Evolutionary conservation across 495 filamentous ascomycete genomes (phyloP), one percentile per base, ranked within the genome.

Genomic region (Aspergillus conjunctus): DNA sequence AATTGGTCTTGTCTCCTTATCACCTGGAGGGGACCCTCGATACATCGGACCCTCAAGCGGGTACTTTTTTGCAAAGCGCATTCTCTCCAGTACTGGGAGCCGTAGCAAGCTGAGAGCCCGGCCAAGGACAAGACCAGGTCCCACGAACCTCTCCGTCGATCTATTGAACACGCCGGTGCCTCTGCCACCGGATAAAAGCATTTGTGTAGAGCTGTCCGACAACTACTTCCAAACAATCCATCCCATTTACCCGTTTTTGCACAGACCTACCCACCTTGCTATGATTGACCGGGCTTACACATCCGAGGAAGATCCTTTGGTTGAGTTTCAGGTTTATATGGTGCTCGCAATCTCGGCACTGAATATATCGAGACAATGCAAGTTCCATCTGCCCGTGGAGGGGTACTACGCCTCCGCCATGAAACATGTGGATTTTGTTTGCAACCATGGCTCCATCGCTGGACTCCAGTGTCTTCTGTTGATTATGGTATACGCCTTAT

Each of bases 401-500:
- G 70, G 76, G 0, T 81, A 79, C 54, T 77, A 75, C 37, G 70
- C 74, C n/a, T 68, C 76, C 15, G 78, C 78, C 2, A 76, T 77
- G 60, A 61, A 71, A n/a, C 67, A 73, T 50, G 69, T 76, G 12
- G 70, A 75, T 21, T 58, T 70, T 20, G 66, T 74, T 3, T 77
- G 71, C 57, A 59, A 66, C 7, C 74, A 79, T 39, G 73, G 71
- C 8, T 74, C 76, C 7, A 46, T 79, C 7, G 64, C 72, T 39
- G 74, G 73, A 20, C 60, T 81, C 2, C 78, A 81, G 57, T 73
- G 73, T 58, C 53, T 78, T 3, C 61, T 80, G 9, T 65, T 80
- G 21, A 67, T 82, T 5, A 78, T 79, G 65, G 72, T 81, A 0
- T 81, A 79, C 65, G 75, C 76, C 2, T 61, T 82, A 44, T 70